phyloP scores from a whole-genome alignment of 2,329 filamentous ascomycete species.

The Raffaelea ambrosiae region DNA sequence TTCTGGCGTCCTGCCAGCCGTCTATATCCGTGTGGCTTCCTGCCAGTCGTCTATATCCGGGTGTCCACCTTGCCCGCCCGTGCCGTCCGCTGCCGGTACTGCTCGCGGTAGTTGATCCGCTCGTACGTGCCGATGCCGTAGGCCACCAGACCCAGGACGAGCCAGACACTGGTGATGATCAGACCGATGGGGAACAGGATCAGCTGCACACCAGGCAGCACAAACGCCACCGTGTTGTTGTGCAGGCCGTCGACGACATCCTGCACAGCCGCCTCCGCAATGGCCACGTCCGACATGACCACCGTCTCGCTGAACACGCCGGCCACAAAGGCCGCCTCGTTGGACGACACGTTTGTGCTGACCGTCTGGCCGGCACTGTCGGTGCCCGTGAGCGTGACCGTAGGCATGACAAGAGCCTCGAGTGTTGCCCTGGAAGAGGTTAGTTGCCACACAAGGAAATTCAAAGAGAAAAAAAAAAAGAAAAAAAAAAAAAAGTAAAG shows the following conservation, averaged over 20 bases:
- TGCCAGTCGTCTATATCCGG: constrained; percentile 18
- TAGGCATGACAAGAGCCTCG: constrained; percentile 57
- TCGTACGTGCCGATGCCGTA: constrained; percentile 59
- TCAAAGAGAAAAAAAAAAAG: background rate
- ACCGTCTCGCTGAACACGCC: constrained; percentile 58
- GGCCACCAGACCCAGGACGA: constrained; percentile 43
- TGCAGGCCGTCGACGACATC: constrained; percentile 33
- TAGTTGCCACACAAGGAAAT: background rate
- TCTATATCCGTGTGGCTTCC: background rate
- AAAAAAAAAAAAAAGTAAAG: background rate
- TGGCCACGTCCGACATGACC: constrained; percentile 39
- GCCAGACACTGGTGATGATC: constrained; percentile 58
- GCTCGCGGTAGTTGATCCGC: constrained; percentile 57
- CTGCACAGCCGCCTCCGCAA: constrained; percentile 42
- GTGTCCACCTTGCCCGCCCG: constrained; percentile 25
- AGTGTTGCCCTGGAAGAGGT: constrained; percentile 39
- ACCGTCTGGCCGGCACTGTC: constrained; percentile 42
- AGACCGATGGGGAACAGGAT: constrained; percentile 63
- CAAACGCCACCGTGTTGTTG: constrained; percentile 52
- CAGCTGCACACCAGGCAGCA: constrained; percentile 60
- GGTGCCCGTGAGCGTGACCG: constrained; percentile 56
- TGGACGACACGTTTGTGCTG: constrained; percentile 56
- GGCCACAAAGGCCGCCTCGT: constrained; percentile 62
- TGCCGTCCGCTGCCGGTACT: constrained; percentile 46
- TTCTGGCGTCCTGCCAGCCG: too few relatives aligned